A percentile compares a stretch with the other conserved stretches of the same genome.
Conservation (phyloP, 2,329 filamentous ascomycete genomes). For the Gyromitra esculenta region DNA sequence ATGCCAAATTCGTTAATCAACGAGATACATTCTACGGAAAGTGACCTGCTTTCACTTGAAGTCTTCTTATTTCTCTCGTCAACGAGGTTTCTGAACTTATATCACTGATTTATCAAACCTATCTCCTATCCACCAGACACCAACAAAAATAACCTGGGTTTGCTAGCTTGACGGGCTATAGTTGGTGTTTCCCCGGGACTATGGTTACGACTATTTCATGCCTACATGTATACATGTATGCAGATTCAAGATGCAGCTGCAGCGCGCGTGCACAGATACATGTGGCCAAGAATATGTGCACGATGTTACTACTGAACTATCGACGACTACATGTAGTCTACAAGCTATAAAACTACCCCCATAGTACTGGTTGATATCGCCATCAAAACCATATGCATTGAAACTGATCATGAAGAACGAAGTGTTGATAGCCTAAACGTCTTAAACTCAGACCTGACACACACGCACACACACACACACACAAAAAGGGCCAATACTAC, state of each 20-base stretch:
- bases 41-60: neutral
- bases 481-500: too few species aligned
- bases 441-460: neutral
- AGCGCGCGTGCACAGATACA: too few species aligned
- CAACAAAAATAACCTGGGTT: neutral
- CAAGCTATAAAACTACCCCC: neutral
- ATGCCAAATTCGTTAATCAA: neutral
- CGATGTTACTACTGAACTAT: neutral
- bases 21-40: neutral
- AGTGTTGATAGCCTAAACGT: neutral
- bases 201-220: neutral
- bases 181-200: neutral
- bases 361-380: neutral
- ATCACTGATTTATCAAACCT: neutral
- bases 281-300: too few species aligned
- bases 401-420: neutral
- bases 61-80: neutral
- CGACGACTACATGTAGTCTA: neutral
- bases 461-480: too few species aligned
- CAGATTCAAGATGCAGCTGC: too few species aligned
- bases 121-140: neutral
- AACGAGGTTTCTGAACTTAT: neutral
- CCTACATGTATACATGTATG: too few species aligned
- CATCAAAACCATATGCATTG: neutral
- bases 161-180: neutral